Base-by-base conservation (phyloP, 495 filamentous ascomycete genomes). In the Tuber magnatum region DNA sequence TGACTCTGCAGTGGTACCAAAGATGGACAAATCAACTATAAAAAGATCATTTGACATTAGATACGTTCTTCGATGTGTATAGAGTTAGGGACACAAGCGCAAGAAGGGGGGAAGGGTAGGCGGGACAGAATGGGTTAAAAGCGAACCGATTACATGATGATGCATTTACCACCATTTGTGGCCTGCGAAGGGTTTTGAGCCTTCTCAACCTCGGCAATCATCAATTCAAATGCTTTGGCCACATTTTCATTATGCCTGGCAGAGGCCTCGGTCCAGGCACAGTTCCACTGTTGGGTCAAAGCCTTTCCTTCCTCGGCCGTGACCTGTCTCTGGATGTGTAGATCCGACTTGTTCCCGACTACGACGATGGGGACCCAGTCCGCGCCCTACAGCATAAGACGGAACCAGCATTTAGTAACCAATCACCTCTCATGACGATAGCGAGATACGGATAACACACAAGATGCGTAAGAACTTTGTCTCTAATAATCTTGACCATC, bases 381-480 rank as follows among this genome's bases (percentile, higher is more conserved):
- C 65, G 93, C 91, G 80, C 96, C 95, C 95, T 99, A 74, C 56
- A 46, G 41, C 28, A 32, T 69, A 70, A 46, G 44, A 28, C 48
- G 35, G 24, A 71, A 56, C 56, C 65, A 83, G 46, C 32, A 65
- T 65, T 73, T 71, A 72, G 65, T 5, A 69, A 74, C 73, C 61
- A 40, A 20, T 71, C 1, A 46, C 69, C 43, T 68, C 28, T 78
- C 42, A 24, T 42, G 48, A 42, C 44, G 46, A 71, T 39, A 72
- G 42, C 14, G 20, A 14, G 70, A 73, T 43, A 70, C 24, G 69
- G 70, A 76, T 51, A 73, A 85, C 91, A 80, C 86, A 97, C 95
- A 56, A 98, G 86, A 81, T 97, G 96, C 82, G 97, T 97, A 73
- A 99, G 86, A 75, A 99, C 97, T 88, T 98, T 99, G 82, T 98